These are phyloP conservation scores for Blastobotrys mokoenaii DNA, from an alignment of 805 yeast species.

Conservation along the genomic window DNA sequence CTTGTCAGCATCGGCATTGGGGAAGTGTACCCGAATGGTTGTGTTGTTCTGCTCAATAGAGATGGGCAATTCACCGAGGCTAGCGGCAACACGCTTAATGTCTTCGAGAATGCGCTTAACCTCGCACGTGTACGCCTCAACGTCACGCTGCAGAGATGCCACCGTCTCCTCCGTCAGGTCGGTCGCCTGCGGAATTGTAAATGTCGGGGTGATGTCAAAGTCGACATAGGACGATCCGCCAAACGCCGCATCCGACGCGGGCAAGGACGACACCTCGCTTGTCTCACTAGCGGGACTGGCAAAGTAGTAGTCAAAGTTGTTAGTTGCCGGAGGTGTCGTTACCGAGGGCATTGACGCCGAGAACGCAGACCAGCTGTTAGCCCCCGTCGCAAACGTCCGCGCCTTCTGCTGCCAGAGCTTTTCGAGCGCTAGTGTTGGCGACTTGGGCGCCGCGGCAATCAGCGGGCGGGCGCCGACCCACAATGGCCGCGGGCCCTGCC, in stretches of 20 bases:
- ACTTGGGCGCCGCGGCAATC: no score
- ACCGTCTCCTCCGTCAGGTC: conserved; percentile 39
- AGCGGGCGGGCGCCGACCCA: no score
- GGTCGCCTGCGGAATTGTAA: conserved; percentile 34
- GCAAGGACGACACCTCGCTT: no score
- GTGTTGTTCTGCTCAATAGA: conserved; percentile 34
- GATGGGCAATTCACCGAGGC: conserved; percentile 59
- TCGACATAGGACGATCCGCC: conserved; percentile 38
- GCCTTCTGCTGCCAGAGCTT: neutral
- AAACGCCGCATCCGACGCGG: no score
- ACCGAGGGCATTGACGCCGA: no score
- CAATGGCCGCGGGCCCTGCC: no score
- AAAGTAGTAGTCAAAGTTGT: neutral
- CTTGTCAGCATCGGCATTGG: conserved; percentile 54
- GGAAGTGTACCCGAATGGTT: conserved; percentile 53
- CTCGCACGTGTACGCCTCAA: conserved; percentile 22
- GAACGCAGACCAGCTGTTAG: neutral
- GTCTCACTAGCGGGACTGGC: no score
- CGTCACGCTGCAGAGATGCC: conserved; percentile 31
- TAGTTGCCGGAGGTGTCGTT: neutral
- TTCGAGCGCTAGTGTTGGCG: neutral
- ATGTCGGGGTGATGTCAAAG: conserved; percentile 39
- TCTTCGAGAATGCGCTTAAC: conserved; percentile 36
- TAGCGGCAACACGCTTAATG: conserved; percentile 37
- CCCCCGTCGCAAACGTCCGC: neutral